Base-by-base conservation (phyloP, 352 stramenopile genomes). In the Globisporangium cylindrosporum region DNA sequence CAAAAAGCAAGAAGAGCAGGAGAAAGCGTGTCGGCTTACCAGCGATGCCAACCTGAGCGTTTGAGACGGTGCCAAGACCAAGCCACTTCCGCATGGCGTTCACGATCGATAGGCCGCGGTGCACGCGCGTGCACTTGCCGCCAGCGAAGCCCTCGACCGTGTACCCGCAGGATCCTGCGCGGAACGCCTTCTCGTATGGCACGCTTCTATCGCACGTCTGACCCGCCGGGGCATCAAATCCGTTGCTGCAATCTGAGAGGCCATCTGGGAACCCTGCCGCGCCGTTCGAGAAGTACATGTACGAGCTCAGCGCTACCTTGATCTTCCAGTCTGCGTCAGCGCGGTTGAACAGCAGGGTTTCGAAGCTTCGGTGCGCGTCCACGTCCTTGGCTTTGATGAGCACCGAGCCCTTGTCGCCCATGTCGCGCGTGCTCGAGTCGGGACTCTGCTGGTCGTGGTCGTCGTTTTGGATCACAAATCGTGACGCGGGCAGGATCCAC, bases 391-490 rank as follows among this genome's bases (percentile, higher is more conserved):
- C 73, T 56, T 82, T 84, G 49, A 93, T 67, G 12, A 91, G 68
- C 0, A 93, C 69, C 2, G 79, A 90, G 2, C 83, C 84, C 34
- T 76, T 69, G 51, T 79, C 69, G 0, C 76, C 73, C 84, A 93
- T 93, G 38, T 86, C 71, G 4, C 84, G 80, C 18, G 81, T 74
- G 1, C 61, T 75, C 8, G 78, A 89, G 20, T 79, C 83, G 0
- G 74, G 70, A 53, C 69, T 74, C 58, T 93, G 81, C 63, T 93
- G 85, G 72, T 93, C 85, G 65, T 88, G 79, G 66, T 91, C 83
- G 36, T 92, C 85, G 67, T 92, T 93, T 64, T 93, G 85, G 9
- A 93, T 74, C 49, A 90, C 85, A 27, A 90, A 89, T 0, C 85
- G 79, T 24, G 79, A 79, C 1, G 81, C 43, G 22, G 81, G 80